phyloP scores from a whole-genome alignment of 139 green algal genomes.

The Picochlorum sp. region DNA sequence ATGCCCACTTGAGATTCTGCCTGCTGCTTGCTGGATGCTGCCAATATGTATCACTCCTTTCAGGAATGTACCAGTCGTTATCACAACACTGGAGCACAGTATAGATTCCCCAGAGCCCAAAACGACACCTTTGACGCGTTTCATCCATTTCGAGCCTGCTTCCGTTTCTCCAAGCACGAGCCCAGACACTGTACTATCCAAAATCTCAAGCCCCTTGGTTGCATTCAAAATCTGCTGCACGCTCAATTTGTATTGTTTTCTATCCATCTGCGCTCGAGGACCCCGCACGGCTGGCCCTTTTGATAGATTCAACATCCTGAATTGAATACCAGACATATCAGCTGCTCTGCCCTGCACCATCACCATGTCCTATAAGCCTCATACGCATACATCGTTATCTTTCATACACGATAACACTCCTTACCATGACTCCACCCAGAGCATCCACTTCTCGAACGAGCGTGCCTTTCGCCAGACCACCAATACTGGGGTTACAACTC shows the following conservation, averaged over 20 bases:
- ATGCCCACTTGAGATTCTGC: slow-evolving; percentile 22
- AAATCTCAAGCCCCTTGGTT: slow-evolving; percentile 13
- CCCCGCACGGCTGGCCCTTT: slow-evolving; percentile 43
- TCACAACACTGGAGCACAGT: slow-evolving; percentile 21
- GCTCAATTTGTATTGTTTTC: slow-evolving; percentile 35
- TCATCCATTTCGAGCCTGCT: background rate
- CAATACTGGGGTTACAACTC: slow-evolving; percentile 53
- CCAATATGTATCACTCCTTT: slow-evolving; percentile 38
- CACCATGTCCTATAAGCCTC: slow-evolving; percentile 7
- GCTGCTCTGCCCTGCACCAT: slow-evolving; percentile 11
- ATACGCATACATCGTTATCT: background rate
- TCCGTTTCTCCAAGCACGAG: slow-evolving; percentile 17
- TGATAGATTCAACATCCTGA: slow-evolving; percentile 42
- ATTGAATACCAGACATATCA: slow-evolving; percentile 45
- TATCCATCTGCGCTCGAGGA: slow-evolving; percentile 50
- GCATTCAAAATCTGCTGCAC: slow-evolving; percentile 26
- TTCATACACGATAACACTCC: background rate
- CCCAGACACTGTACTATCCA: slow-evolving; percentile 36
- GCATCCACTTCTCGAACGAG: slow-evolving; percentile 49
- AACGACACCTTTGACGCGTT: slow-evolving; percentile 20
- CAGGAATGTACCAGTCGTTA: slow-evolving; percentile 49
- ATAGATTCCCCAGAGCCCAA: slow-evolving; percentile 25
- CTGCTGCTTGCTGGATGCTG: slow-evolving; percentile 23
- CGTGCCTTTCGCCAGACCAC: slow-evolving; percentile 46
- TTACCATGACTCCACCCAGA: slow-evolving; percentile 46